Evolutionary conservation across 2,329 filamentous ascomycete species (phyloP), one percentile per base, ranked within the genome.

Genomic region (Pezicula neosporulosa): DNA sequence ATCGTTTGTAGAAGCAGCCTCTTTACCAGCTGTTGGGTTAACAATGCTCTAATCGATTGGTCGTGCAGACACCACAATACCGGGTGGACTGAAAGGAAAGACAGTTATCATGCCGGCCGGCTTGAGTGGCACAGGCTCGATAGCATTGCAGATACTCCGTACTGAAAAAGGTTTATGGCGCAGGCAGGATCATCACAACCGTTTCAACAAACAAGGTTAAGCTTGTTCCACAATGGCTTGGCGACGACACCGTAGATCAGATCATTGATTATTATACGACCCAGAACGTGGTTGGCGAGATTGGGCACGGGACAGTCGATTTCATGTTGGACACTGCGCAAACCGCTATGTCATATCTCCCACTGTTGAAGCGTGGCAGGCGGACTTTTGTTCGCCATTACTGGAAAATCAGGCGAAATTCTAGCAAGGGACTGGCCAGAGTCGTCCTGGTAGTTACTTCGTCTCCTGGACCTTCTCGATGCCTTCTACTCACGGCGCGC

Each of bases 101-200:
- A 71, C 68, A 1, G 66, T 72, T 0, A 68, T 71, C 19, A 53
- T 73, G 0, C 66, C 68, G 8, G 70, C 63, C 28, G 70, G 67
- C 0, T 56, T 73, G 48, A 63, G 69, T 30, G 71, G 69, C 1
- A 71, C 66, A 0, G 70, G 71, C 0, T 51, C 62, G 16, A 68
- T 67, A 48, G 73, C 61, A 24, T 68, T 72, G 18, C 73, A 76
- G 55, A 55, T 76, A 4, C n/a, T n/a, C n/a, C n/a, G n/a, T n/a
- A n/a, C 72, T 72, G 13, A 75, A 75, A 52, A 66, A 71, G 28
- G 64, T 73, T 2, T 76, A 74, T 53, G 60, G 66, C 1, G 74
- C 71, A 2, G 67, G 65, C 18, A 73, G 71, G 46, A 71, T 76
- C 27, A 72, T 76, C 37, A 75, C 72, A 1, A 75, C 73, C 0